phyloP scores from a whole-genome alignment of 306 rosid species.

The Ormosia semicastrata region DNA sequence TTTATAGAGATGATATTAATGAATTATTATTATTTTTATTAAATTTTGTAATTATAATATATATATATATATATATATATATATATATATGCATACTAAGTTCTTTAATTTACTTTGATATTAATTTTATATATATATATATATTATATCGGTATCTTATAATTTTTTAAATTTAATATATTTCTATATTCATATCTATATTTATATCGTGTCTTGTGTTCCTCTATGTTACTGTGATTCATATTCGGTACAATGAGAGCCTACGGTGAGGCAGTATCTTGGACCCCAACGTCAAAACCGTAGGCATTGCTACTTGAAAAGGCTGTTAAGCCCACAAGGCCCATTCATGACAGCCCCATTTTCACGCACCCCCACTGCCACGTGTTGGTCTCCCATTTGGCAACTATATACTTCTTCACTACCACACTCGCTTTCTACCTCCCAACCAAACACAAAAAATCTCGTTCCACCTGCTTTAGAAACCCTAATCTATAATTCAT shows the following conservation, averaged over 20 bases:
- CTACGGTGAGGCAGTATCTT: not conserved
- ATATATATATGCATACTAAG: too few relatives aligned
- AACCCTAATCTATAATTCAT: not conserved
- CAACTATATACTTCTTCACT: not conserved
- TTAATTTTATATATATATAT: too few relatives aligned
- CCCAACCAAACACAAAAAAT: not conserved
- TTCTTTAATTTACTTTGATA: too few relatives aligned
- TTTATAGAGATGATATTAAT: too few relatives aligned
- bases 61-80: too few relatives aligned
- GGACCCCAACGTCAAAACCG: constrained; percentile 23
- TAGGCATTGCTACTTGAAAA: constrained; percentile 30
- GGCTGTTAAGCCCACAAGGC: constrained; percentile 48
- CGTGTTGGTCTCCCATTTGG: constrained; percentile 29
- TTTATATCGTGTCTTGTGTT: too few relatives aligned
- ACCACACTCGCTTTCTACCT: constrained; percentile 6
- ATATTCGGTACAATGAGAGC: not conserved
- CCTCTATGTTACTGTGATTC: too few relatives aligned
- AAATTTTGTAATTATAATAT: too few relatives aligned
- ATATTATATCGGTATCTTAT: too few relatives aligned
- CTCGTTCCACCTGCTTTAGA: not conserved
- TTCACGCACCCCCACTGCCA: constrained; percentile 31
- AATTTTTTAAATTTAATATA: too few relatives aligned
- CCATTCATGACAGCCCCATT: constrained; percentile 48
- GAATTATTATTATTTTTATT: too few relatives aligned
- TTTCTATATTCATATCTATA: too few relatives aligned